These are phyloP conservation scores for Metschnikowia cerradonensis DNA, from an alignment of 805 yeast genomes.

Conservation along the genomic window DNA sequence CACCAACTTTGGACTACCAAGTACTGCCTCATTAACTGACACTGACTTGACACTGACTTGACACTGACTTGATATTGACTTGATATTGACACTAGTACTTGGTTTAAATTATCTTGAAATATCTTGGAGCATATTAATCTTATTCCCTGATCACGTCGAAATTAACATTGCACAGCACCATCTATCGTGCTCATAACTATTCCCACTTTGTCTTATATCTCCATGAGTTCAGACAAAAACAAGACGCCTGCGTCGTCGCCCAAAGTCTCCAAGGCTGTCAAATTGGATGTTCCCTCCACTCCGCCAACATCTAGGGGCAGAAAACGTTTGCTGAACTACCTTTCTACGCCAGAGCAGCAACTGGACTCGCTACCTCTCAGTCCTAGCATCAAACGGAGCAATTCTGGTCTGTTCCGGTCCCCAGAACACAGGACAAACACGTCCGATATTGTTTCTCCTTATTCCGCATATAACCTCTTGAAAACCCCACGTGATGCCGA, in stretches of 20 bases:
- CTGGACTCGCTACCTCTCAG: constrained; percentile 31
- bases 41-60: too few species aligned
- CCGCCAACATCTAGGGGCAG: constrained; percentile 23
- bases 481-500: constrained; percentile 33
- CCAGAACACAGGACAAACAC: constrained; percentile 31
- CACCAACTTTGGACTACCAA: too few species aligned
- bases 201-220: too few species aligned
- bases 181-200: too few species aligned
- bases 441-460: constrained; percentile 26
- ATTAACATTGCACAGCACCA: too few species aligned
- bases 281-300: constrained; percentile 25
- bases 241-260: constrained; percentile 37
- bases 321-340: constrained; percentile 27
- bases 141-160: too few species aligned
- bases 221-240: not conserved
- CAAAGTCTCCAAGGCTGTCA: constrained; percentile 20
- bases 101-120: too few species aligned
- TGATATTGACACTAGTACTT: too few species aligned
- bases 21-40: too few species aligned
- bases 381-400: constrained; percentile 37
- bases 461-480: constrained; percentile 20
- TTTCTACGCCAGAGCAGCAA: constrained; percentile 37
- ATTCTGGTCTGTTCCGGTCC: constrained; percentile 27
- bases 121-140: too few species aligned
- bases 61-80: too few species aligned